Base-by-base conservation (phyloP, 148 eudicot genomes). In the Amaranthus cruentus region DNA sequence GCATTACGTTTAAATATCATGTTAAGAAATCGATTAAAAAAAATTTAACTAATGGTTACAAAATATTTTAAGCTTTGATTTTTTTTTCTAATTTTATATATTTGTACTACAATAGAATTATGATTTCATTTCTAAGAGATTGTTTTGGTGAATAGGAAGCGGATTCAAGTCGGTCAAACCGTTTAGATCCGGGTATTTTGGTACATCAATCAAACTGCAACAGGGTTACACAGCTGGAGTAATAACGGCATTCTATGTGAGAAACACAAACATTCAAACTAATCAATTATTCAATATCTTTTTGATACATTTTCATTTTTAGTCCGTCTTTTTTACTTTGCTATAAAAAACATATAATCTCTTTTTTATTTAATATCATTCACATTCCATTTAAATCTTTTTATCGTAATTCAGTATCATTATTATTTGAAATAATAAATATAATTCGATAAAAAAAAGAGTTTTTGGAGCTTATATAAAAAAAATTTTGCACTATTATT, bases 201-300 rank as follows among this genome's bases (percentile, higher is more conserved):
- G 98, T 18, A 78, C 95, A 60, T 84, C 91, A 58, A 86, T 94
- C 57, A 94, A 94, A 83, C 85, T 94, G 6, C 98, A 91, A 75
- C 84, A 81, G 3, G 98, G 98, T 46, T 94, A 94, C 76, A 94
- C 98, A 3, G 98, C 98, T 6, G 98, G 98, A 76, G 97, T 94
- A 43, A 94, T 94, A 28, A 91, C 98, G 21, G 87, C 98, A 44
- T 89, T 94, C 76, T 94, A 94, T 76, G 98, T 94, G 66, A 86
- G 95, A 44, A 28, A 28, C 38, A 28, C 38, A 28, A 28, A 28
- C 38, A 28, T 28, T 28, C 38, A 28, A 28, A 28, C 38, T 28
- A 28, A 28, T 28, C 38, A 28, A 28, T 28, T 28, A 28, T 2
- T 28, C 38, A 18, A 18, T 18, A 18, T 18, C 18, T 18, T 18